A percentile compares a stretch with the other conserved stretches of the same genome.
phyloP scores from a whole-genome alignment of 1,139 yeast species.

The Saccharomycopsis phalli region DNA sequence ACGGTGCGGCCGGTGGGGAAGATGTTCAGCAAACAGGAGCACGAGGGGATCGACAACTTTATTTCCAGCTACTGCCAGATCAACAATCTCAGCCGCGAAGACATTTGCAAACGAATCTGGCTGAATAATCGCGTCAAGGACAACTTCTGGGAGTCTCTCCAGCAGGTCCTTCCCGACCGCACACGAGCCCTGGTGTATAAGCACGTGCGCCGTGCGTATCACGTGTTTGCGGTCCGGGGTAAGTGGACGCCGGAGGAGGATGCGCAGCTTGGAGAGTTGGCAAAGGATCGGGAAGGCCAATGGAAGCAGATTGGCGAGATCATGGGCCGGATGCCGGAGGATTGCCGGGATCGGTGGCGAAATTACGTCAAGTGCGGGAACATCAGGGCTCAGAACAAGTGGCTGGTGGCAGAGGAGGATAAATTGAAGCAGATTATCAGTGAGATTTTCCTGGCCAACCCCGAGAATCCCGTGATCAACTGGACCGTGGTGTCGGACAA shows the following conservation, averaged over 20 bases:
- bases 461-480: conserved; percentile 40
- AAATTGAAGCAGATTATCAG: conserved; percentile 48
- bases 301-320: conserved; percentile 77
- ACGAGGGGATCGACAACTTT: conserved; percentile 60
- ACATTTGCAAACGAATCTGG: conserved; percentile 82
- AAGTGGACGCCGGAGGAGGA: conserved; percentile 86
- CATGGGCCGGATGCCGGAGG: conserved; percentile 94
- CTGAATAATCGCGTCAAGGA: conserved; percentile 75
- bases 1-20: conserved; percentile 29
- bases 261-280: conserved; percentile 49
- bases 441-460: conserved; percentile 28
- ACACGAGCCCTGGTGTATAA: conserved; percentile 84
- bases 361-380: conserved; percentile 87
- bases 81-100: conserved; percentile 52
- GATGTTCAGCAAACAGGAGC: conserved; percentile 56
- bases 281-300: conserved; percentile 61
- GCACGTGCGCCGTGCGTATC: conserved; percentile 84
- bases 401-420: conserved; percentile 70
- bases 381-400: conserved; percentile 62
- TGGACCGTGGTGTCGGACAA: conserved; percentile 88
- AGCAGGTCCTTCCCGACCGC: conserved; percentile 71
- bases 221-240: conserved; percentile 77
- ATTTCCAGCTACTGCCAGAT: conserved; percentile 58
- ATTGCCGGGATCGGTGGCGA: conserved; percentile 93
- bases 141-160: conserved; percentile 77